These are phyloP conservation scores for Emmonsia crescens DNA, from an alignment of 2,329 filamentous ascomycete species.

Conservation along the genomic window DNA sequence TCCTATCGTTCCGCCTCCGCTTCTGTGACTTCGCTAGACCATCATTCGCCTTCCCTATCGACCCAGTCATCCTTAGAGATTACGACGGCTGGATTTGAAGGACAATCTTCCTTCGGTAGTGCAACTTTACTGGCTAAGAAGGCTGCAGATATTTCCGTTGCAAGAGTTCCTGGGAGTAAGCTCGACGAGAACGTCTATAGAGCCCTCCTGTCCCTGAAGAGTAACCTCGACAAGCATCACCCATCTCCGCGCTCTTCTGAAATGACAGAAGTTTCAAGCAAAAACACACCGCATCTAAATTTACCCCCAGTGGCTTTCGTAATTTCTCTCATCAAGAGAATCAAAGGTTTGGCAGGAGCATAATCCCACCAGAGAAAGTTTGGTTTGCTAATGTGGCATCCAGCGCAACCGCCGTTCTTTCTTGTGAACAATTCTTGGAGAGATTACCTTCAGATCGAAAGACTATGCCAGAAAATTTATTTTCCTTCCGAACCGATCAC, in stretches of 20 bases:
- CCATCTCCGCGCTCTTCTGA: slow-evolving; percentile 17
- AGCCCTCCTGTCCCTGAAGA: slow-evolving; percentile 27
- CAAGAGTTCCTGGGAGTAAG: slow-evolving; percentile 30
- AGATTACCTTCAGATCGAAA: slow-evolving; percentile 21
- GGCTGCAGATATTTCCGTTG: slow-evolving; percentile 16
- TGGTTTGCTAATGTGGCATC: not conserved
- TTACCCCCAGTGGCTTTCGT: slow-evolving; percentile 27
- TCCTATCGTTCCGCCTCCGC: slow-evolving; percentile 4
- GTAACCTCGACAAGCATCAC: slow-evolving; percentile 27
- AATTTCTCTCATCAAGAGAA: slow-evolving; percentile 20
- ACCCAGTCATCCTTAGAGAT: slow-evolving; percentile 18
- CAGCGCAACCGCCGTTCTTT: slow-evolving; percentile 21
- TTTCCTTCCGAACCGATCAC: slow-evolving; percentile 21
- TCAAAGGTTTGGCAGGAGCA: slow-evolving; percentile 14
- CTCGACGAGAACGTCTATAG: slow-evolving; percentile 25
- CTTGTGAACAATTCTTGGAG: slow-evolving; percentile 20
- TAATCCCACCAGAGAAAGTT: not conserved
- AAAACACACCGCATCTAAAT: slow-evolving; percentile 22
- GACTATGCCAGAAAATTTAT: slow-evolving; percentile 32
- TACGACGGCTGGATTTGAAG: slow-evolving; percentile 27
- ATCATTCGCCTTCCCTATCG: not conserved
- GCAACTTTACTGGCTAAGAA: slow-evolving; percentile 38
- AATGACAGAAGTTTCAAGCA: slow-evolving; percentile 9
- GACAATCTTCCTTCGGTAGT: slow-evolving; percentile 38
- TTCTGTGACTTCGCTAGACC: not conserved